These are phyloP conservation scores for Globisporangium abappressorium DNA, from an alignment of 352 stramenopile species.

Conservation along the genomic window DNA sequence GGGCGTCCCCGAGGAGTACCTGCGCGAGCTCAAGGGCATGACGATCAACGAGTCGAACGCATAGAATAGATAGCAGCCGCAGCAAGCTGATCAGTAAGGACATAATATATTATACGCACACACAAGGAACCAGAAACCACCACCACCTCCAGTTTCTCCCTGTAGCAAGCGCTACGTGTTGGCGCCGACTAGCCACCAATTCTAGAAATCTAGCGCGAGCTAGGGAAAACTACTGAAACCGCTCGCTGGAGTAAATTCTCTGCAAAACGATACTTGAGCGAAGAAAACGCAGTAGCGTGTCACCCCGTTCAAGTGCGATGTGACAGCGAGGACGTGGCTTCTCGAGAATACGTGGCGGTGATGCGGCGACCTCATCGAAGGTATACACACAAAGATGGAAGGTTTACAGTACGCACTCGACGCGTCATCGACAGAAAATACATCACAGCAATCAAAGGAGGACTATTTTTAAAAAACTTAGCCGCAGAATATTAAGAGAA, in stretches of 20 bases:
- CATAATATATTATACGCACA: neutral
- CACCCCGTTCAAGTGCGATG: conserved; percentile 12
- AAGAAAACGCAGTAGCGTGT: neutral
- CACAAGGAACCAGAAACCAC: neutral
- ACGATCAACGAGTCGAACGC: conserved; percentile 63
- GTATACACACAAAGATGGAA: no score
- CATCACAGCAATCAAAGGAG: no score
- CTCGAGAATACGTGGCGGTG: conserved; percentile 3
- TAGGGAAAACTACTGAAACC: neutral
- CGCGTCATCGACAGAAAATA: no score
- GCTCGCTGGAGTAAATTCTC: neutral
- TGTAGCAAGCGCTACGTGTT: no score
- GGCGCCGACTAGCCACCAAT: neutral
- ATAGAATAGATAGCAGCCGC: conserved; percentile 13
- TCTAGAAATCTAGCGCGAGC: neutral
- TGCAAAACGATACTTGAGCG: conserved; percentile 4
- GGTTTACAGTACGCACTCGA: no score
- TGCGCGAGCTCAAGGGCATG: conserved; percentile 63
- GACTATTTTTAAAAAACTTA: no score
- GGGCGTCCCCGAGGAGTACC: conserved; percentile 64
- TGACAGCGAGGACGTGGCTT: conserved; percentile 23
- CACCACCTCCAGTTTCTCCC: neutral
- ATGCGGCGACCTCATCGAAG: neutral
- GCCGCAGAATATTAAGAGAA: no score
- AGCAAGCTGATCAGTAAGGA: neutral